Percentiles rank a stretch among this genome's conserved stretches.
Evolutionary conservation across 2,329 filamentous ascomycete genomes (phyloP).

Genomic region (Pseudogymnoascus sp.): DNA sequence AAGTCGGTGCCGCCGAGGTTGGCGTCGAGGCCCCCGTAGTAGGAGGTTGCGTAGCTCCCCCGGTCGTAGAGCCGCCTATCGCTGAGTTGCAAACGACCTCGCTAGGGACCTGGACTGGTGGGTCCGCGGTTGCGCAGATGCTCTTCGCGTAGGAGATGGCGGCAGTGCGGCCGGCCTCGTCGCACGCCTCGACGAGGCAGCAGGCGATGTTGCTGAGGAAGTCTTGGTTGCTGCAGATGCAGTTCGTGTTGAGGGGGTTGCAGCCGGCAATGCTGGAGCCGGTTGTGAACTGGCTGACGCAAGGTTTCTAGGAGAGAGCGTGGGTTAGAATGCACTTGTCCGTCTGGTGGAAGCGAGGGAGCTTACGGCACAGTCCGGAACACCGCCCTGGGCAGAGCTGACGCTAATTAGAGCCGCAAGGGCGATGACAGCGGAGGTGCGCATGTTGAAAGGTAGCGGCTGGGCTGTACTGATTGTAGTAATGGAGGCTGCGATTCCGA

Average conservation of each 20-base stretch:
- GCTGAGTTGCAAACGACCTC: constrained; percentile 1
- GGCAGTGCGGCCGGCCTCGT: constrained; percentile 30
- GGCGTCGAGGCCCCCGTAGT: background rate
- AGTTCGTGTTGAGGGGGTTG: constrained; percentile 34
- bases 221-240: constrained; percentile 38
- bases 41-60: constrained; percentile 3
- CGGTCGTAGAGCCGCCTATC: background rate
- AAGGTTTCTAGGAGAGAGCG: constrained; percentile 24
- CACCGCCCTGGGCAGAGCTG: constrained; percentile 26
- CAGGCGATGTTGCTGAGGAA: constrained; percentile 42
- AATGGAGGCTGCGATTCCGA: constrained; percentile 11
- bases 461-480: constrained; percentile 13
- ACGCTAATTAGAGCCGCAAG: constrained; percentile 41
- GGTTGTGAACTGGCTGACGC: constrained; percentile 29
- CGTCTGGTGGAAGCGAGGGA: background rate
- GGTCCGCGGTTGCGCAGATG: constrained; percentile 29
- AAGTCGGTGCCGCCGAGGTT: background rate
- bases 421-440: constrained; percentile 31
- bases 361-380: constrained; percentile 50
- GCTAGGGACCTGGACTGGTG: constrained; percentile 22
- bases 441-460: constrained; percentile 13
- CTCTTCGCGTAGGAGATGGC: constrained; percentile 29
- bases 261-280: constrained; percentile 35
- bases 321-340: background rate
- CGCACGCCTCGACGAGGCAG: constrained; percentile 40